phyloP scores from a whole-genome alignment of 2,329 filamentous ascomycete species.

The Ophioceras dolichostomum region DNA sequence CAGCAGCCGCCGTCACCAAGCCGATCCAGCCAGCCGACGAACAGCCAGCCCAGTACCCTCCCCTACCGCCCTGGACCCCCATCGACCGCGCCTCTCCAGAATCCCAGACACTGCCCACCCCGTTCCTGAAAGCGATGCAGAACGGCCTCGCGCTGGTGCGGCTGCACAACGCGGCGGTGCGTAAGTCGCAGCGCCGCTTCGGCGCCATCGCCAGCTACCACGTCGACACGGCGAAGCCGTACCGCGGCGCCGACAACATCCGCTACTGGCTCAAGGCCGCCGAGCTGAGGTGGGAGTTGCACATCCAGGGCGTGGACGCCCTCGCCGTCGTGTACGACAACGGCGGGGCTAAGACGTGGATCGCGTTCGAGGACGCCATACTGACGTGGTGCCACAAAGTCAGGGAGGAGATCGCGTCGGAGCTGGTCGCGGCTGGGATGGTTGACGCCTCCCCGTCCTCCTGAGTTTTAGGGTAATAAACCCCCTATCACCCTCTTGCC shows the following conservation, averaged over 20 bases:
- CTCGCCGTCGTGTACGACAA: slow-evolving; percentile 74
- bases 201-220: slow-evolving; percentile 83
- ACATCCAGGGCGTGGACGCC: slow-evolving; percentile 69
- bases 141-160: slow-evolving; percentile 73
- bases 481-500: too few relatives aligned
- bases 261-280: slow-evolving; percentile 94
- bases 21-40: too few relatives aligned
- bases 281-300: slow-evolving; percentile 85
- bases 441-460: too few relatives aligned
- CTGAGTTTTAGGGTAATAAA: too few relatives aligned
- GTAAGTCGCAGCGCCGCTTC: slow-evolving; percentile 75
- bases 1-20: slow-evolving; percentile 3
- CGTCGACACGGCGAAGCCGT: slow-evolving; percentile 88
- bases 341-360: slow-evolving; percentile 53
- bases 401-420: slow-evolving; percentile 68
- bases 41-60: slow-evolving; percentile 13
- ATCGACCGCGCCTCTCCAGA: slow-evolving; percentile 24
- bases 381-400: slow-evolving; percentile 74
- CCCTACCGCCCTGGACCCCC: slow-evolving; percentile 58
- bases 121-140: slow-evolving; percentile 61
- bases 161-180: slow-evolving; percentile 81
- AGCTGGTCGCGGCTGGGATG: slow-evolving; percentile 26
- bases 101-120: slow-evolving; percentile 44
- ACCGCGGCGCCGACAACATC: slow-evolving; percentile 85
- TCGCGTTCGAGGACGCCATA: slow-evolving; percentile 71